These are phyloP conservation scores for Kalmanozyma brasiliensis DNA, from an alignment of 1,284 basidiomycete species.

Conservation along the genomic window DNA sequence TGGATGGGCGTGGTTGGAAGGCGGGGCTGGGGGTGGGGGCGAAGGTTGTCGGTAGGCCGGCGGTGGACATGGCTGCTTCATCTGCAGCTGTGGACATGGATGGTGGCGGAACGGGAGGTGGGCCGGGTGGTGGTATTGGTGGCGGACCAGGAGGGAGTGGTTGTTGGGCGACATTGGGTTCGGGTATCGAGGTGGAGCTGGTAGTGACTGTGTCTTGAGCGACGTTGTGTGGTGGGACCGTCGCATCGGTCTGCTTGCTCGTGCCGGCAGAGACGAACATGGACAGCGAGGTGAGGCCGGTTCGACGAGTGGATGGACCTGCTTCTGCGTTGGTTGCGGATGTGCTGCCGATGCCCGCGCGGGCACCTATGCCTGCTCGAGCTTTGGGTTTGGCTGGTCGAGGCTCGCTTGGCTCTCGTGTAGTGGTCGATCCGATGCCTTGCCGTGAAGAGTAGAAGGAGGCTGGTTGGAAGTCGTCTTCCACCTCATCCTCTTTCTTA, in stretches of 20 bases:
- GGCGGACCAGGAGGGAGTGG: too few species aligned
- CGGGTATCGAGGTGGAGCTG: not conserved
- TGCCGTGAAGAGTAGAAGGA: constrained; percentile 25
- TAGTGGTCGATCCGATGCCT: constrained; percentile 7
- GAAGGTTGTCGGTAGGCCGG: constrained; percentile 36
- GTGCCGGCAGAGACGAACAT: constrained; percentile 44
- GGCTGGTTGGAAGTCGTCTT: constrained; percentile 33
- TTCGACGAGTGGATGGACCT: constrained; percentile 18
- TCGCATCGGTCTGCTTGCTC: constrained; percentile 15
- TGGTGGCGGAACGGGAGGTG: not conserved
- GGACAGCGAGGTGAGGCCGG: constrained; percentile 47
- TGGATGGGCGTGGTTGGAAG: constrained; percentile 22
- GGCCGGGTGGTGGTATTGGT: not conserved
- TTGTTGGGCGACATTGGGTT: too few species aligned
- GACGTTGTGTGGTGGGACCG: constrained; percentile 7
- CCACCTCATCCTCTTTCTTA: not conserved
- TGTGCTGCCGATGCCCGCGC: constrained; percentile 27
- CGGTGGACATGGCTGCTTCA: constrained; percentile 8
- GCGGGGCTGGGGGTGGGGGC: constrained; percentile 26
- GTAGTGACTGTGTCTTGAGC: not conserved
- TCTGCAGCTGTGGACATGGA: not conserved
- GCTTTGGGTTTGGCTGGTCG: not conserved
- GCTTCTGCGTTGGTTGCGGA: constrained; percentile 9
- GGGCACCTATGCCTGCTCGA: constrained; percentile 31
- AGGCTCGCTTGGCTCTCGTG: constrained; percentile 14